Evolutionary conservation across 164 flowering plant species (phyloP).

Genomic region (Tinospora cordifolia): DNA sequence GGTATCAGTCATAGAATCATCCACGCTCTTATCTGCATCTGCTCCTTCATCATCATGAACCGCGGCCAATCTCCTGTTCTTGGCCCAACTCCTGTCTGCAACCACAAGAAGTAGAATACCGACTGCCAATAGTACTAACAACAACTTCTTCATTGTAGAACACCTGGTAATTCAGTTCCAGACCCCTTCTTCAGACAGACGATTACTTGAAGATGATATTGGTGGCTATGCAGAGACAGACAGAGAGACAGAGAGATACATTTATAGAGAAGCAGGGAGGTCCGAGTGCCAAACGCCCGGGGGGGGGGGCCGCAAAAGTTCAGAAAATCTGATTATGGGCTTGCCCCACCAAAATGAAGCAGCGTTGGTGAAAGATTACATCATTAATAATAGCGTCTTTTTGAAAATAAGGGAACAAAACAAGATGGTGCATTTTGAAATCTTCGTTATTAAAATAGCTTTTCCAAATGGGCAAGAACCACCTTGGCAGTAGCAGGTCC

Average conservation of each 20-base stretch:
- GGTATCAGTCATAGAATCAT: not conserved
- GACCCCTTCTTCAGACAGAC: not conserved
- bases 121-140: not conserved
- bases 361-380: not conserved
- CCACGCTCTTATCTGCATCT: not conserved
- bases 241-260: too few species aligned
- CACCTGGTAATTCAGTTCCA: not conserved
- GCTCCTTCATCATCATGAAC: not conserved
- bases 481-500: not conserved
- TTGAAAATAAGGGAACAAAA: not conserved
- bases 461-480: slow-evolving; percentile 5
- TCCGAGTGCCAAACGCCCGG: not conserved
- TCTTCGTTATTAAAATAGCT: not conserved
- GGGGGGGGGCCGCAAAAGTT: not conserved
- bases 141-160: not conserved
- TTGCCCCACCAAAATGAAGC: slow-evolving; percentile 8
- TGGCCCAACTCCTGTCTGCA: not conserved
- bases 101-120: not conserved
- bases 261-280: not conserved
- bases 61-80: slow-evolving; percentile 10
- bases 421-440: not conserved
- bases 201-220: too few species aligned
- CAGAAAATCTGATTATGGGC: slow-evolving; percentile 10
- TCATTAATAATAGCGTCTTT: not conserved
- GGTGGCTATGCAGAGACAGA: not conserved